Evolutionary conservation across 495 filamentous ascomycete genomes (phyloP).

Genomic region (Penicillium turbatum): DNA sequence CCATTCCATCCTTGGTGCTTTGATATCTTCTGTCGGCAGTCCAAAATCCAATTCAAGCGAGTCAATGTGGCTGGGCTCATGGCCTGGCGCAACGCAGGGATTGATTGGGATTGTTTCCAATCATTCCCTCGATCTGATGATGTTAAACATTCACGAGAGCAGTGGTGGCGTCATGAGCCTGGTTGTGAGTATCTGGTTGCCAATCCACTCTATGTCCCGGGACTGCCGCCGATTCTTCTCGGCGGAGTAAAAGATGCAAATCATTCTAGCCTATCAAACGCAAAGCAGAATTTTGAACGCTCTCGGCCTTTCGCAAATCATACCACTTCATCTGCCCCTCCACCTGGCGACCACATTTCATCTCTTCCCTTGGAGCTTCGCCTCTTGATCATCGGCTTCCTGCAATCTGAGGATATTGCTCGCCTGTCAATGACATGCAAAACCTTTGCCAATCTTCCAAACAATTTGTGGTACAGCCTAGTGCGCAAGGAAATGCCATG

Average conservation of each 20-base stretch:
- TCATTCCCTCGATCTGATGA: constrained; percentile 10
- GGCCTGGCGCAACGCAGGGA: constrained; percentile 21
- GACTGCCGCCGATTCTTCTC: constrained; percentile 5
- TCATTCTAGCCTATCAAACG: too few relatives aligned
- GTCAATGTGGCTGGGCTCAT: constrained; percentile 20
- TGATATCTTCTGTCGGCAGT: constrained; percentile 28
- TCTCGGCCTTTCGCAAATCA: too few relatives aligned
- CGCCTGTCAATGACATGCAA: constrained; percentile 17
- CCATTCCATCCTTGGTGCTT: constrained; percentile 38
- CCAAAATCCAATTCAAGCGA: constrained; percentile 12
- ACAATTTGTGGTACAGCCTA: constrained; percentile 21
- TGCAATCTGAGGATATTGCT: constrained; percentile 20
- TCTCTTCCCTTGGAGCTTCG: constrained; percentile 23
- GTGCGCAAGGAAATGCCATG: constrained; percentile 31
- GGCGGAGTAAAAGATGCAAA: too few relatives aligned
- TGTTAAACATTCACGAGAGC: constrained; percentile 6
- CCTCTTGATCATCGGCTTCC: constrained; percentile 12
- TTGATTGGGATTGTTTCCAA: constrained; percentile 1
- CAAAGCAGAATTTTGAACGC: too few relatives aligned
- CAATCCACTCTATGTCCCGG: constrained; percentile 26
- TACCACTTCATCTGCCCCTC: too few relatives aligned
- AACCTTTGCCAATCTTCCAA: constrained; percentile 24
- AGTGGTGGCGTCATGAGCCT: constrained; percentile 19
- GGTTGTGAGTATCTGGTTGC: constrained; percentile 27
- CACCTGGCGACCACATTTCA: too few relatives aligned